Evolutionary conservation across 2,329 filamentous ascomycete genomes (phyloP), one percentile per base, ranked within the genome.

Genomic region (Venturia effusa): DNA sequence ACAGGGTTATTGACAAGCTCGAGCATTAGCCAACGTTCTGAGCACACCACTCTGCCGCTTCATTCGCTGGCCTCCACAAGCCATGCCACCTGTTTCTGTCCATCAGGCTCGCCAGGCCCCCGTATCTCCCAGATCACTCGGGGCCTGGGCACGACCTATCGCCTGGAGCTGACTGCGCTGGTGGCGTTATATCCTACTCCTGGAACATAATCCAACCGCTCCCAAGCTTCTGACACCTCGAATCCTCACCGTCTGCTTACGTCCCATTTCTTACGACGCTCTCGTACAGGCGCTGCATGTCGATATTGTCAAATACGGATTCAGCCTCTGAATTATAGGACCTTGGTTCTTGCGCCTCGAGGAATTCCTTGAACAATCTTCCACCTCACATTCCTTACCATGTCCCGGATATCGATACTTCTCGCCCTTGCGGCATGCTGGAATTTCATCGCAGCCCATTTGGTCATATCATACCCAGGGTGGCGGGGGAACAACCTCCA

Each of bases 401-500:
- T 60, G 59, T 27, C 40, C 37, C 59, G 59, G 37, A 27, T 60
- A 41, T 60, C 59, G 40, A 40, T 15, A 19, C 24, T 60, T 15
- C 37, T 60, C 59, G 59, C 37, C 37, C 37, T 60, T 43, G 59
- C 59, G 15, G 59, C 59, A 13, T 60, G 59, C 37, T 60, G 59
- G 59, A 60, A 60, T 37, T 60, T 60, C 69, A 79, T 80, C 67
- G 78, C 81, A 40, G 86, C 87, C n/a, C 90, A 95, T 74, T 89
- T 83, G n/a, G 83, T 96, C 72, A 88, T 96, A 74, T 87, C 87
- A 67, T 95, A 95, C 72, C 92, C 91, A 0, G 89, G 89, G 68
- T 93, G 88, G 86, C 79, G 92, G 82, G 92, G 91, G 68, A 87
- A 96, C 79, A 95, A 91, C 73, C 83, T 96, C 67, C 83, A 88